Conservation (phyloP, 2,329 filamentous ascomycete species). For the Talaromyces sp. region DNA sequence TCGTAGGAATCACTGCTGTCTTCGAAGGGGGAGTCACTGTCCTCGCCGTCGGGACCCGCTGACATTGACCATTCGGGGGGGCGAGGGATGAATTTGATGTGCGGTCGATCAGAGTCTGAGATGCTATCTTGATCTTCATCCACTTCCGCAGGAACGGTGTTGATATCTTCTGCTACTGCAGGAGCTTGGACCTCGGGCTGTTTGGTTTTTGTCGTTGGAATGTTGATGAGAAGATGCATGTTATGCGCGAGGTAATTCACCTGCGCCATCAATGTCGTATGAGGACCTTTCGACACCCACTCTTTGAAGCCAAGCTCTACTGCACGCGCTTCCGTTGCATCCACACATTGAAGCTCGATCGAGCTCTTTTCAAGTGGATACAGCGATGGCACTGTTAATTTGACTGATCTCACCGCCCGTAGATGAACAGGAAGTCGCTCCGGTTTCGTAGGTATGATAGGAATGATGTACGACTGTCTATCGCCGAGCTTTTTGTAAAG, state of each 20-base stretch:
- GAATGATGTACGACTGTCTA: constrained; percentile 68
- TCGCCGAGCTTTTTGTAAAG: constrained; percentile 68
- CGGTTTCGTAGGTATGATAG: constrained; percentile 64
- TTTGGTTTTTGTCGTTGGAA: constrained; percentile 31
- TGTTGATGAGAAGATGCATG: constrained; percentile 65
- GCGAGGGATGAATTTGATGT: constrained; percentile 69
- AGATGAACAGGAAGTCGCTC: constrained; percentile 61
- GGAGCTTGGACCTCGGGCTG: not conserved
- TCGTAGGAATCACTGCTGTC: constrained; percentile 34
- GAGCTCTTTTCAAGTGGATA: constrained; percentile 70
- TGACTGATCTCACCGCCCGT: constrained; percentile 61
- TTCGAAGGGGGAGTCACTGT: constrained; percentile 31
- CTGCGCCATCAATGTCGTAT: constrained; percentile 68
- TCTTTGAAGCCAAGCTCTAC: constrained; percentile 66
- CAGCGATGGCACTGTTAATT: constrained; percentile 66
- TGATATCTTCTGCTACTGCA: not conserved
- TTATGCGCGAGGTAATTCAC: constrained; percentile 73
- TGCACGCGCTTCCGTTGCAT: constrained; percentile 58
- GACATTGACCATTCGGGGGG: constrained; percentile 70
- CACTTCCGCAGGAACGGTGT: not conserved
- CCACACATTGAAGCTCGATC: constrained; percentile 64
- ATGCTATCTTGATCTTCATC: not conserved
- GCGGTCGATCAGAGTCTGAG: constrained; percentile 52
- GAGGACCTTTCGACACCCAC: constrained; percentile 56
- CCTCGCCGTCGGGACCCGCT: constrained; percentile 30